Evolutionary conservation across 75 land plant genomes (phyloP).

Genomic region (Pinus taeda): DNA sequence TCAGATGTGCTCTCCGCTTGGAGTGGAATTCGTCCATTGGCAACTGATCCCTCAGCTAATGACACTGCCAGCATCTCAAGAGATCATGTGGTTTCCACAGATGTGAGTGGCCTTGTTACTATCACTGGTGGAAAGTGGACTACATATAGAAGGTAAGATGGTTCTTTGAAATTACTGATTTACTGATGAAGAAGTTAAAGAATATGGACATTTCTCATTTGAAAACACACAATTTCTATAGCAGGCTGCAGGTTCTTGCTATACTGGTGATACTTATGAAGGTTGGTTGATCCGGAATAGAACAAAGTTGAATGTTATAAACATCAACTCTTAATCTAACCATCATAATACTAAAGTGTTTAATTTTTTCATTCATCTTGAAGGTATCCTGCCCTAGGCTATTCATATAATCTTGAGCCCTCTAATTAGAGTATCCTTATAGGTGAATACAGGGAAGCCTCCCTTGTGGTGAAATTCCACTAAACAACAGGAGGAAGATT

Average conservation of each 20-base stretch:
- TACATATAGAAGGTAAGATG: conserved; percentile 79
- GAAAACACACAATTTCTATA: background rate
- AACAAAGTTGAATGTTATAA: background rate
- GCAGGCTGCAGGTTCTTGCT: background rate
- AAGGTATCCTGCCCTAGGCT: no score
- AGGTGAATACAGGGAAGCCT: no score
- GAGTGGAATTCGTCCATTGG: conserved; percentile 99
- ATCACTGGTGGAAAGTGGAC: conserved; percentile 99
- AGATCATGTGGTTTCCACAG: conserved; percentile 88
- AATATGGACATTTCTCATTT: background rate
- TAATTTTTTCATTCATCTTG: no score
- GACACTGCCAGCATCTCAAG: conserved; percentile 89
- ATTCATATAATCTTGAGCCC: no score
- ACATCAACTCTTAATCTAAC: no score
- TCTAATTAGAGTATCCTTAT: no score
- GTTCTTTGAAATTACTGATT: background rate
- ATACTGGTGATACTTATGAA: background rate
- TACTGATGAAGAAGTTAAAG: background rate
- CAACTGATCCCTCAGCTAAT: conserved; percentile 79
- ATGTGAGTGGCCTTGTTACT: conserved; percentile 81
- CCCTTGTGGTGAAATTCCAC: no score
- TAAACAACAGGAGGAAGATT: no score
- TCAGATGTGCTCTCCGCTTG: conserved; percentile 97
- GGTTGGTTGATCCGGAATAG: background rate
- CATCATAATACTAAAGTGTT: no score